Evolutionary conservation across 306 rosid genomes (phyloP).

Genomic region (Malus sylvestris): DNA sequence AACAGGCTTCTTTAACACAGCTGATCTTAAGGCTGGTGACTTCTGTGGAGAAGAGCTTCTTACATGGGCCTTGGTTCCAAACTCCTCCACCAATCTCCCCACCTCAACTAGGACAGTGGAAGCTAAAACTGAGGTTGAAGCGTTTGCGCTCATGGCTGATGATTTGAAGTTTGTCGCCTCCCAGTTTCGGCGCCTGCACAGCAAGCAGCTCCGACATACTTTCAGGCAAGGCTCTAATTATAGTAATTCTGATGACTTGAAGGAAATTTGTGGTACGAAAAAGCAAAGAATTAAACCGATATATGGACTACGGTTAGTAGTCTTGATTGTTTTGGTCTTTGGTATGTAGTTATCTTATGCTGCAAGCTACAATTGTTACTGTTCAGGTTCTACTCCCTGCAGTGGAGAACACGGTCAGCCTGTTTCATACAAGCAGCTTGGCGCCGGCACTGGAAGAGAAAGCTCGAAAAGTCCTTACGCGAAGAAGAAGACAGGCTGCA

Average conservation of each 20-base stretch:
- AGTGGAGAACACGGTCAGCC: constrained; percentile 78
- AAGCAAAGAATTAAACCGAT: neutral
- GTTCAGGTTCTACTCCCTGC: constrained; percentile 64
- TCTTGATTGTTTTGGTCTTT: neutral
- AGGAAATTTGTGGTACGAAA: neutral
- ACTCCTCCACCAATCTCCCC: constrained; percentile 52
- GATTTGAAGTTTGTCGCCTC: constrained; percentile 67
- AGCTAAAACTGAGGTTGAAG: constrained; percentile 73
- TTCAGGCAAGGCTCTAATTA: constrained; percentile 53
- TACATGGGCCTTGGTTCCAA: constrained; percentile 85
- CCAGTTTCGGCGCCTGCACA: constrained; percentile 67
- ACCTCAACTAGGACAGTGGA: constrained; percentile 68
- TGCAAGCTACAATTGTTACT: neutral
- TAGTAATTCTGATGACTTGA: neutral
- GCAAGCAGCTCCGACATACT: constrained; percentile 53
- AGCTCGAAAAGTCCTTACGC: constrained; percentile 37
- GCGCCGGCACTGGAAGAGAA: constrained; percentile 48
- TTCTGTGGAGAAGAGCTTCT: constrained; percentile 97
- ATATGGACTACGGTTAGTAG: neutral
- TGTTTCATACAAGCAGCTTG: constrained; percentile 68
- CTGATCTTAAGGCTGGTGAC: constrained; percentile 61
- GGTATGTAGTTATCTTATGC: neutral
- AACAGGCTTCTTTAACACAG: constrained; percentile 58
- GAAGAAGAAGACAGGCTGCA: constrained; percentile 48
- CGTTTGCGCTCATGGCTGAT: constrained; percentile 68